These are phyloP conservation scores for Ambrosia trifida DNA, from an alignment of 129 eudicot genomes.

Conservation along the genomic window DNA sequence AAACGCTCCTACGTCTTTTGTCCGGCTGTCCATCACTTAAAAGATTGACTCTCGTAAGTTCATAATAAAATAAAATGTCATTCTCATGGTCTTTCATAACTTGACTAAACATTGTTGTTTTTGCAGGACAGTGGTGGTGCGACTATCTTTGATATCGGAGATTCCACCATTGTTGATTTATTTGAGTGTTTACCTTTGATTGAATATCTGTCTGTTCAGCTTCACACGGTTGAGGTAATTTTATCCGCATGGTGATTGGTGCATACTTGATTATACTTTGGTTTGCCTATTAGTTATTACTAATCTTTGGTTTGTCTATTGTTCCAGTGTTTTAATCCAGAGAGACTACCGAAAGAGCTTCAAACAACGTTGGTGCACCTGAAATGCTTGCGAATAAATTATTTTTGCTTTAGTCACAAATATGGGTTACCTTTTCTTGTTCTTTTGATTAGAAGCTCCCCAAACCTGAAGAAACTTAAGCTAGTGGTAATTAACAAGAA, in stretches of 20 bases:
- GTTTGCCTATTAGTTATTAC: background rate
- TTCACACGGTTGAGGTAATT: background rate
- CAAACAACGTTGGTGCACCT: conserved; percentile 2
- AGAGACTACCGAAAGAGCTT: background rate
- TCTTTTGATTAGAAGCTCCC: conserved; percentile 17
- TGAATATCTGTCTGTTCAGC: too few relatives aligned
- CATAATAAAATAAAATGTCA: background rate
- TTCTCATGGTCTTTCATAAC: background rate
- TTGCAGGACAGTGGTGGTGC: background rate
- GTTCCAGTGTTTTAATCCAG: background rate
- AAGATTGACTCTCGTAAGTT: background rate
- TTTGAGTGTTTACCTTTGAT: conserved; percentile 6
- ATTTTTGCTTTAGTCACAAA: background rate
- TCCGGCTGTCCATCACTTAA: conserved; percentile 17
- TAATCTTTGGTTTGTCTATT: background rate
- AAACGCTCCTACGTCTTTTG: conserved; percentile 3
- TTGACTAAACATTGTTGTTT: background rate
- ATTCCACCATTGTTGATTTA: background rate
- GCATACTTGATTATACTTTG: background rate
- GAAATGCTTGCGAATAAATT: background rate
- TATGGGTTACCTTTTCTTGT: background rate
- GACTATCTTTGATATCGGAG: background rate
- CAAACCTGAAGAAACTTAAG: conserved; percentile 8
- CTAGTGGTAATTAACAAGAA: conserved; percentile 1
- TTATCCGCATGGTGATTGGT: background rate